These are phyloP conservation scores for Cubamyces sp. DNA, from an alignment of 768 basidiomycete species.

Conservation along the genomic window DNA sequence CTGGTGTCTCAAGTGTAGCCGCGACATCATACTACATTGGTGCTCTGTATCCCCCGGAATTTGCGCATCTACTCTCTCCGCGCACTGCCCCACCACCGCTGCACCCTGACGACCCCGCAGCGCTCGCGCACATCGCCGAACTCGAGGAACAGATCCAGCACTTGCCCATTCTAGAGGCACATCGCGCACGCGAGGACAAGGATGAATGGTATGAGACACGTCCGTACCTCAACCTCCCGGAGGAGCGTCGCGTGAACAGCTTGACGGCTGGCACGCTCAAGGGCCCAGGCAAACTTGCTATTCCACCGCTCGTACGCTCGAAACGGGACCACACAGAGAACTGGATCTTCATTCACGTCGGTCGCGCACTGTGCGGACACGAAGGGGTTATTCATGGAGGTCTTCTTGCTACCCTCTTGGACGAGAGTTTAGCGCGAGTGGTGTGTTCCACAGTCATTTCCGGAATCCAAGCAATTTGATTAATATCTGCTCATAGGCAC, in stretches of 20 bases:
- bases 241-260: constrained; percentile 77
- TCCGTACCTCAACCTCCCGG: constrained; percentile 72
- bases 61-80: constrained; percentile 74
- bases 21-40: constrained; percentile 51
- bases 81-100: constrained; percentile 76
- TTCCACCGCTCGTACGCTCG: constrained; percentile 76
- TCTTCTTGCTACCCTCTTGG: constrained; percentile 84
- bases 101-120: constrained; percentile 58
- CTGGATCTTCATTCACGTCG: constrained; percentile 76
- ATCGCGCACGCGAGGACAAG: constrained; percentile 53
- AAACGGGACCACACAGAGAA: constrained; percentile 77
- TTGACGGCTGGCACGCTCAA: constrained; percentile 84
- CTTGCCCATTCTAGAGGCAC: constrained; percentile 58
- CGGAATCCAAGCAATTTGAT: background rate
- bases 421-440: constrained; percentile 81
- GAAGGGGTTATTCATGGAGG: constrained; percentile 97
- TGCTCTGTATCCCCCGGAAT: constrained; percentile 69
- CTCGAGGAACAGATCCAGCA: constrained; percentile 73
- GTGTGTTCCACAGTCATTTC: constrained; percentile 47
- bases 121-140: constrained; percentile 55
- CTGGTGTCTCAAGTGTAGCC: constrained; percentile 23
- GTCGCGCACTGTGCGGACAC: constrained; percentile 86
- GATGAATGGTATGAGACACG: constrained; percentile 77
- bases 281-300: constrained; percentile 85
- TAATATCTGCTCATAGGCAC: constrained; percentile 55